Evolutionary conservation across 495 filamentous ascomycete species (phyloP).

Genomic region (Aspergillus haitiensis): DNA sequence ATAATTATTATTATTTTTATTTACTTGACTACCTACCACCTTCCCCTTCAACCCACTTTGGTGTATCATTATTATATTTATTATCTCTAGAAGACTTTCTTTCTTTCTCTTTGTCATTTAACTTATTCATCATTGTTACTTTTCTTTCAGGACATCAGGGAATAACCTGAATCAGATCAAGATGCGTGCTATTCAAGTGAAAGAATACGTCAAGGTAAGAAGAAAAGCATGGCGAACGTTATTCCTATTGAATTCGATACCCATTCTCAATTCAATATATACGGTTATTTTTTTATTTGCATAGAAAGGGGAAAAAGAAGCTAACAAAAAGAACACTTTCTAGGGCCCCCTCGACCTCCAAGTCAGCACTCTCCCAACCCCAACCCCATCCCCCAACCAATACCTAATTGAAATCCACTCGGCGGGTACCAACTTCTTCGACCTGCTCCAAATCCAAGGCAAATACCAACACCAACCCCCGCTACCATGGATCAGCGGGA

Average conservation of each 20-base stretch:
- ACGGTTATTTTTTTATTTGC: neutral
- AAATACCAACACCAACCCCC: slow-evolving; percentile 68
- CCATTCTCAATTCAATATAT: neutral
- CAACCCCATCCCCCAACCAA: slow-evolving; percentile 64
- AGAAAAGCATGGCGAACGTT: neutral
- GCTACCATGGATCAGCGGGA: slow-evolving; percentile 84
- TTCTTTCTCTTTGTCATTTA: no score
- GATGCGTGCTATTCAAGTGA: slow-evolving; percentile 85
- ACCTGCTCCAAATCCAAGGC: slow-evolving; percentile 84
- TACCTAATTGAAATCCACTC: slow-evolving; percentile 91
- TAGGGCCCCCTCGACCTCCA: slow-evolving; percentile 78
- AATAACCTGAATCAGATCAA: slow-evolving; percentile 25
- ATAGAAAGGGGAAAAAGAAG: neutral
- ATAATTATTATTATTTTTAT: neutral
- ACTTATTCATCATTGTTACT: no score
- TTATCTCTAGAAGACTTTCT: no score
- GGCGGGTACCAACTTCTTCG: slow-evolving; percentile 92
- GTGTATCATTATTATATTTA: neutral
- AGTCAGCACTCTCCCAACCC: slow-evolving; percentile 71
- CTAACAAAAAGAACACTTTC: neutral
- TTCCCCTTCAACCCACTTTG: neutral
- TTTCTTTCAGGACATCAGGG: neutral
- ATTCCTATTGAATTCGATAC: no score
- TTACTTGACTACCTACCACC: neutral
- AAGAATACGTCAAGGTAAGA: slow-evolving; percentile 76